Percentiles rank a stretch among this genome's conserved stretches.
phyloP scores from a whole-genome alignment of 768 basidiomycete genomes.

The Dendrothele bispora region DNA sequence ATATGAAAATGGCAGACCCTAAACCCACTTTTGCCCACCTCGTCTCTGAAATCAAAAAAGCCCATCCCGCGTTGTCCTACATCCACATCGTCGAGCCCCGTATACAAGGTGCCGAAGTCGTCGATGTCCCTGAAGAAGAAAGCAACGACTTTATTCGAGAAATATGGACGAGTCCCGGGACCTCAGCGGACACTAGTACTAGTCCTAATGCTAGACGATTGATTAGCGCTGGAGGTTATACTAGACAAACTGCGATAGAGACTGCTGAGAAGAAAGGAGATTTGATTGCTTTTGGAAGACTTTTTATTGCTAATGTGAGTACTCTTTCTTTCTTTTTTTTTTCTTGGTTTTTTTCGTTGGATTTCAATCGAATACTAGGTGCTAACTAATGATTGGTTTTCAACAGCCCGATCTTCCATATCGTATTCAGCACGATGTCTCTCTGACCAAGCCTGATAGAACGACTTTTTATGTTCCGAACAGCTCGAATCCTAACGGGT shows the following conservation, averaged over 20 bases:
- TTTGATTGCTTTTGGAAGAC: conserved; percentile 32
- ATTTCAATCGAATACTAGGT: no score
- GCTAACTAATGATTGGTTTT: neutral
- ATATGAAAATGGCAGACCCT: conserved; percentile 45
- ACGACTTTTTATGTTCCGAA: conserved; percentile 26
- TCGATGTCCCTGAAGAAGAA: conserved; percentile 6
- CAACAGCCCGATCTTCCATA: conserved; percentile 32
- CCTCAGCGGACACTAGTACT: conserved; percentile 14
- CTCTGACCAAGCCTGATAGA: conserved; percentile 23
- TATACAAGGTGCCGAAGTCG: conserved; percentile 7
- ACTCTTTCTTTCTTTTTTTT: neutral
- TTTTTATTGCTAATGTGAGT: conserved; percentile 30
- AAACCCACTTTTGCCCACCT: conserved; percentile 46
- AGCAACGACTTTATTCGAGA: conserved; percentile 20
- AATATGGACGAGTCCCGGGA: conserved; percentile 16
- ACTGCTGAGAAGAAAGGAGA: conserved; percentile 22
- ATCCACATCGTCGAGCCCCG: conserved; percentile 41
- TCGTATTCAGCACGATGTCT: conserved; percentile 25
- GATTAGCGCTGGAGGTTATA: conserved; percentile 30
- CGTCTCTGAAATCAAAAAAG: conserved; percentile 31
- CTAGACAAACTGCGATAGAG: conserved; percentile 21
- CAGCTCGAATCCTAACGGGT: conserved; percentile 24
- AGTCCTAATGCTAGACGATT: conserved; percentile 12
- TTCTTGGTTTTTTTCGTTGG: no score
- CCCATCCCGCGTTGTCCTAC: conserved; percentile 38